A percentile compares a stretch with the other conserved stretches of the same genome.
phyloP scores from a whole-genome alignment of 208 protist genomes.

The Vickermania ingenoplastis region DNA sequence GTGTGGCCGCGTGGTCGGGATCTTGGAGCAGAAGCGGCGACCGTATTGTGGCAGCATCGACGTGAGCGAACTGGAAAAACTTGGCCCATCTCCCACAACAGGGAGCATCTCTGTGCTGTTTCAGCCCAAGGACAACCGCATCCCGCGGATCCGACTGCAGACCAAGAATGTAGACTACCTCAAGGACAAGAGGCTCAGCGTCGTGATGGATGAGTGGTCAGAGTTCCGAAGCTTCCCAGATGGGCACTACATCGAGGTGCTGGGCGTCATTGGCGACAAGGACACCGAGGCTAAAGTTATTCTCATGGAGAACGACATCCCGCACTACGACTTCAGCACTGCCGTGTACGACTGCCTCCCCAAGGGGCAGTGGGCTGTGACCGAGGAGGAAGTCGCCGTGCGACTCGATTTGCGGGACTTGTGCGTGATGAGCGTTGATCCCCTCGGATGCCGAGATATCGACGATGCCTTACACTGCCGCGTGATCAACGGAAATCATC shows the following conservation, averaged over 20 bases:
- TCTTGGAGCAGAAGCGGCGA: slow-evolving; percentile 47
- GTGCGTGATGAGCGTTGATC: slow-evolving; percentile 92
- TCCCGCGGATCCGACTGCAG: slow-evolving; percentile 84
- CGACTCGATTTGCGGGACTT: slow-evolving; percentile 84
- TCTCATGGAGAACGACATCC: slow-evolving; percentile 90
- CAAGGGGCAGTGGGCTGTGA: slow-evolving; percentile 79
- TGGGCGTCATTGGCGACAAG: slow-evolving; percentile 91
- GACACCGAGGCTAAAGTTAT: slow-evolving; percentile 92
- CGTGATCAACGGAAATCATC: slow-evolving; percentile 64
- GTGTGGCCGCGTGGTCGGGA: slow-evolving; percentile 63
- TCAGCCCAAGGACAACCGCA: slow-evolving; percentile 78
- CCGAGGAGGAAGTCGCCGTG: slow-evolving; percentile 45
- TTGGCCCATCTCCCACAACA: slow-evolving; percentile 15
- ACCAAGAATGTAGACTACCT: slow-evolving; percentile 70
- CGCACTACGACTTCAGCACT: slow-evolving; percentile 87
- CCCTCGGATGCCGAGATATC: slow-evolving; percentile 90
- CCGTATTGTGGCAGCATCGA: slow-evolving; percentile 85
- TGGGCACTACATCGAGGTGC: slow-evolving; percentile 89
- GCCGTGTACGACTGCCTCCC: slow-evolving; percentile 87
- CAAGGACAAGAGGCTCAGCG: slow-evolving; percentile 86
- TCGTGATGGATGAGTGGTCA: slow-evolving; percentile 94
- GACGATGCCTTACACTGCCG: slow-evolving; percentile 85
- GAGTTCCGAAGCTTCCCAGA: slow-evolving; percentile 82
- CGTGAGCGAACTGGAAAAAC: slow-evolving; percentile 48
- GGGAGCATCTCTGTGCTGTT: slow-evolving; percentile 78